These are phyloP conservation scores for Aristolochia fimbriata DNA, from an alignment of 164 flowering plant species.

Conservation along the genomic window DNA sequence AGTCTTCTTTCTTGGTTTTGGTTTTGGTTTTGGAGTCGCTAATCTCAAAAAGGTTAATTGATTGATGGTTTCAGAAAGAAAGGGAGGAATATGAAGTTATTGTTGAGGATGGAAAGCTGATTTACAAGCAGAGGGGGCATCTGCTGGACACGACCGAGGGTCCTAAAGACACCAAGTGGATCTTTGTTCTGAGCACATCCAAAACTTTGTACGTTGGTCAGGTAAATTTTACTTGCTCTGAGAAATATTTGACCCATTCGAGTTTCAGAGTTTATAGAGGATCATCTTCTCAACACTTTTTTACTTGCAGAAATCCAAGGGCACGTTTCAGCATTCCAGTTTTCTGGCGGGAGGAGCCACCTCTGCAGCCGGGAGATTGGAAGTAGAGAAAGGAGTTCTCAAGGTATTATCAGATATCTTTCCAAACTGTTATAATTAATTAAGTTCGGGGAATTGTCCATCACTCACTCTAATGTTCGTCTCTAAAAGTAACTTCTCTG, in stretches of 20 bases:
- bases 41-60: neutral
- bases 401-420: slow-evolving; percentile 31
- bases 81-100: slow-evolving; percentile 64
- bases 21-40: neutral
- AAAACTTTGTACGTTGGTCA: slow-evolving; percentile 62
- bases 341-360: slow-evolving; percentile 99
- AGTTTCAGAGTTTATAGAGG: neutral
- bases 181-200: slow-evolving; percentile 85
- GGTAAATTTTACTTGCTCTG: neutral
- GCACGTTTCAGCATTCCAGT: slow-evolving; percentile 91
- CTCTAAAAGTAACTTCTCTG: too few relatives aligned
- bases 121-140: slow-evolving; percentile 43
- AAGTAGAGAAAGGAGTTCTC: slow-evolving; percentile 52
- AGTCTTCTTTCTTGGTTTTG: neutral
- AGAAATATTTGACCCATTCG: neutral
- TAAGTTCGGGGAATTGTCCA: too few relatives aligned
- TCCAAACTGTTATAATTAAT: too few relatives aligned
- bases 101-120: slow-evolving; percentile 49
- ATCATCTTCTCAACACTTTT: neutral
- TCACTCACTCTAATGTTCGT: too few relatives aligned
- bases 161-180: slow-evolving; percentile 69
- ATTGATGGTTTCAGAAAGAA: slow-evolving; percentile 40
- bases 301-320: slow-evolving; percentile 49
- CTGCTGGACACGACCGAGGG: slow-evolving; percentile 54
- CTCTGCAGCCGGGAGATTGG: slow-evolving; percentile 83